A percentile compares a stretch with the other conserved stretches of the same genome.
Conservation (phyloP, 176 grass and related monocot genomes). For the Oryza coarctata region DNA sequence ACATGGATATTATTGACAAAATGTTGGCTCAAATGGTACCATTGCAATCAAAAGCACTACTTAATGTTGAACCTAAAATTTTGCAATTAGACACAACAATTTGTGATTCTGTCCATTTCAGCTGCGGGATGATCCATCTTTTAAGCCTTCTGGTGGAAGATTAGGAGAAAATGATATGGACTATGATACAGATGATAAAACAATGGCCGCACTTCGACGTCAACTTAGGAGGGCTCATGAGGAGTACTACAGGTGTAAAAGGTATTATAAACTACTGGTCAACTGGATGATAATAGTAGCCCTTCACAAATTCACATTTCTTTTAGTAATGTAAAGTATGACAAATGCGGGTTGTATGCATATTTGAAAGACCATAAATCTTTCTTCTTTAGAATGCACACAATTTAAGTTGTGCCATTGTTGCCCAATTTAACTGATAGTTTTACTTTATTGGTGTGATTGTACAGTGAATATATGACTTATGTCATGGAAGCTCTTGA, state of each 20-base stretch:
- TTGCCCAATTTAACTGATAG: constrained; percentile 27
- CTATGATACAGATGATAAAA: constrained; percentile 99
- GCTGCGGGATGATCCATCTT: constrained; percentile 83
- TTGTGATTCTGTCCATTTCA: constrained; percentile 42
- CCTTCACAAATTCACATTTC: neutral
- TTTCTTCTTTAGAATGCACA: neutral
- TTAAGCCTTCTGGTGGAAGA: constrained; percentile 97
- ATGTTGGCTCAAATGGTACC: constrained; percentile 95
- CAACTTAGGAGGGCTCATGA: constrained; percentile 94
- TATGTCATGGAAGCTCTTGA: constrained; percentile 95
- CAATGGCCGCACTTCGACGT: constrained; percentile 89
- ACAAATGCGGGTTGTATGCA: neutral
- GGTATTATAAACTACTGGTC: constrained; percentile 38
- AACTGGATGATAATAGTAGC: neutral
- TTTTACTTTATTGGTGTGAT: constrained; percentile 31
- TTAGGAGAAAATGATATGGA: constrained; percentile 99
- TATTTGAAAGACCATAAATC: constrained; percentile 22
- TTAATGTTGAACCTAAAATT: constrained; percentile 15
- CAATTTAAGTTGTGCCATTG: neutral
- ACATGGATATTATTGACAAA: constrained; percentile 96
- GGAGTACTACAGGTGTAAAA: constrained; percentile 99
- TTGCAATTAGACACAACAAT: constrained; percentile 15
- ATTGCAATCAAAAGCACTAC: constrained; percentile 27
- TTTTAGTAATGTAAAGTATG: constrained; percentile 31
- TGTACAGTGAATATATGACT: constrained; percentile 91